Conservation (phyloP, 2,329 filamentous ascomycete species). For the Triangularia verruculosa region DNA sequence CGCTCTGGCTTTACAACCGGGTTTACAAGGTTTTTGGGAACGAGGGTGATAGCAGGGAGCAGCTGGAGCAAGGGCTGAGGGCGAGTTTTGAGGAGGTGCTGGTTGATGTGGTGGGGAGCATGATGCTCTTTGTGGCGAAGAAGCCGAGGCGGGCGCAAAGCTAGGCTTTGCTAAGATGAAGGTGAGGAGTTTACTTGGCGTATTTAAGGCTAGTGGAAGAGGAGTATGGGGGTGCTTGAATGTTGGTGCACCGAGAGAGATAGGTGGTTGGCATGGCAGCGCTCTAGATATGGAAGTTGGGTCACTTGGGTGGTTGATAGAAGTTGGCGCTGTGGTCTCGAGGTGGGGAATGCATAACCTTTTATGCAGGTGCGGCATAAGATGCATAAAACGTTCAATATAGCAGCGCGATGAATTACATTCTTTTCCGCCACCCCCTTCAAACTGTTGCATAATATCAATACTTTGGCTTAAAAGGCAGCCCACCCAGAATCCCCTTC, state of each 20-base stretch:
- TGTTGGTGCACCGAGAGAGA: too few species aligned
- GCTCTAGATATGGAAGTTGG: too few species aligned
- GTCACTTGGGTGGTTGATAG: too few species aligned
- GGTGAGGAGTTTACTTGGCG: neutral
- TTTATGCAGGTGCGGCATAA: too few species aligned
- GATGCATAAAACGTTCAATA: neutral
- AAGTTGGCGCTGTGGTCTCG: too few species aligned
- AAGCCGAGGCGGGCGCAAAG: slow-evolving; percentile 24
- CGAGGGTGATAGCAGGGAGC: slow-evolving; percentile 36
- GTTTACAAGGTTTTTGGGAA: slow-evolving; percentile 38
- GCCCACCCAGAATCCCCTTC: neutral
- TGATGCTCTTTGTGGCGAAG: slow-evolving; percentile 38
- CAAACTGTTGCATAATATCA: too few species aligned
- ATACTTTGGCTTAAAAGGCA: neutral
- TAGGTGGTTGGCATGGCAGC: too few species aligned
- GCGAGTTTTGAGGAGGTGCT: slow-evolving; percentile 40
- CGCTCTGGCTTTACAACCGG: slow-evolving; percentile 36
- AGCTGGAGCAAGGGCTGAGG: slow-evolving; percentile 34
- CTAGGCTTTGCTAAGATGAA: too few species aligned
- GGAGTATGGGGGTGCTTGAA: neutral
- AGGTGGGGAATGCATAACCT: too few species aligned
- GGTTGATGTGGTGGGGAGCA: slow-evolving; percentile 37
- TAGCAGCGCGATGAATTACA: too few species aligned
- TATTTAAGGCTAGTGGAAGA: too few species aligned
- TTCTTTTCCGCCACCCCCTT: too few species aligned